These are phyloP conservation scores for Globisporangium splendens DNA, from an alignment of 352 stramenopile genomes.

Conservation along the genomic window DNA sequence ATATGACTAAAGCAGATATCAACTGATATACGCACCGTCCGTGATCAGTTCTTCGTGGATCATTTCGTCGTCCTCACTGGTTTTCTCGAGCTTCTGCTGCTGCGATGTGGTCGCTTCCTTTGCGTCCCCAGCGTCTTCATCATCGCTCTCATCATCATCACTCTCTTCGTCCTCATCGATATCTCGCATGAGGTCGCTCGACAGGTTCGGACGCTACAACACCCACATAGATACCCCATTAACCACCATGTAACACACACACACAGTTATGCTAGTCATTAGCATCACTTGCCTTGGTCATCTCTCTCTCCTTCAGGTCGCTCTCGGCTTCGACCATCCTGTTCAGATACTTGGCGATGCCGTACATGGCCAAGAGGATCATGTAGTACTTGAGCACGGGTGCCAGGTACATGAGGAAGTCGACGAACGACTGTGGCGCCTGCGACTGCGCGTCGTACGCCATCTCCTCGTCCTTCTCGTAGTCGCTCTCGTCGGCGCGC, in stretches of 20 bases:
- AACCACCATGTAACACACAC: background rate
- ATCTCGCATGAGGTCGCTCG: constrained; percentile 39
- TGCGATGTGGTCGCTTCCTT: background rate
- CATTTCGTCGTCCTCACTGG: constrained; percentile 35
- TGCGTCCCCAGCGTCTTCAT: background rate
- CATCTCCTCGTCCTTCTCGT: background rate
- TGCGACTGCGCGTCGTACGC: constrained; percentile 15
- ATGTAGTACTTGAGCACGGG: constrained; percentile 81
- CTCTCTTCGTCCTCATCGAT: constrained; percentile 41
- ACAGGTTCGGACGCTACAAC: constrained; percentile 38
- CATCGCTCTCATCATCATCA: constrained; percentile 5
- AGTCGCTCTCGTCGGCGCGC: background rate
- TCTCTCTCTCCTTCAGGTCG: constrained; percentile 35
- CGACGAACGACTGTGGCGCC: constrained; percentile 47
- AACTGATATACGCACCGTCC: constrained; percentile 43
- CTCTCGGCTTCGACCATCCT: constrained; percentile 49
- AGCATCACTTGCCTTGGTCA: constrained; percentile 13
- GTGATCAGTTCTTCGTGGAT: constrained; percentile 72
- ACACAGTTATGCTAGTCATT: background rate
- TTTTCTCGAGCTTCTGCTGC: constrained; percentile 4
- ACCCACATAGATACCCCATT: constrained; percentile 1
- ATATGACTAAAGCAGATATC: background rate
- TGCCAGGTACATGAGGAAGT: constrained; percentile 46
- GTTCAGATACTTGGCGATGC: constrained; percentile 58
- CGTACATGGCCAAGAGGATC: constrained; percentile 54